A percentile compares a stretch with the other conserved stretches of the same genome.
phyloP scores from a whole-genome alignment of 257 asterid species.

The Przewalskia tangutica region DNA sequence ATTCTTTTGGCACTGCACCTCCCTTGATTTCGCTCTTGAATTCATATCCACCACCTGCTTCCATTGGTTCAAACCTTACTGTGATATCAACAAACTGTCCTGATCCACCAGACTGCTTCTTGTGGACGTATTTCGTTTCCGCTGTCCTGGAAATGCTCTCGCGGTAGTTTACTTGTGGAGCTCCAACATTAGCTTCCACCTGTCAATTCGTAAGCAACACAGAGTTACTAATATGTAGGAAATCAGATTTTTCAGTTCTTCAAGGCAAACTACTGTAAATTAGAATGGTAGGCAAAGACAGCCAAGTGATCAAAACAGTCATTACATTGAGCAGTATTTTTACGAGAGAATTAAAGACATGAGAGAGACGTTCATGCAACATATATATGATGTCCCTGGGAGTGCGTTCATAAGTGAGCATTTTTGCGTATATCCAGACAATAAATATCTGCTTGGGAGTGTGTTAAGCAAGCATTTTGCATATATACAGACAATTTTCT shows the following conservation, averaged over 20 bases:
- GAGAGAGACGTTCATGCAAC: neutral
- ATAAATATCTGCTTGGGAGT: neutral
- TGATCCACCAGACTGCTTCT: slow-evolving; percentile 95
- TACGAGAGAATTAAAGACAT: neutral
- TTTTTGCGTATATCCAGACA: neutral
- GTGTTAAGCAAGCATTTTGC: neutral
- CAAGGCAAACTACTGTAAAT: neutral
- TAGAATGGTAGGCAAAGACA: neutral
- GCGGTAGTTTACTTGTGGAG: slow-evolving; percentile 97
- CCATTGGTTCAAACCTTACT: slow-evolving; percentile 82
- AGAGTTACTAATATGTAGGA: neutral
- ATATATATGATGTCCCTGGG: neutral
- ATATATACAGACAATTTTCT: neutral
- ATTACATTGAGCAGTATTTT: neutral
- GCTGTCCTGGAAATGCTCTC: slow-evolving; percentile 80
- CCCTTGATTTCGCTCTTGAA: slow-evolving; percentile 98
- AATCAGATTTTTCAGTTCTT: neutral
- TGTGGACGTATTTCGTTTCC: slow-evolving; percentile 80
- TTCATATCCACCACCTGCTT: slow-evolving; percentile 81
- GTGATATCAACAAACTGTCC: slow-evolving; percentile 96
- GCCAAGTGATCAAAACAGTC: neutral
- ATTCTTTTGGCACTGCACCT: slow-evolving; percentile 89
- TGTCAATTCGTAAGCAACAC: slow-evolving; percentile 6
- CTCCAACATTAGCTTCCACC: slow-evolving; percentile 99
- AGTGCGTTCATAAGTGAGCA: neutral